Percentiles rank a stretch among this genome's conserved stretches.
Conservation (phyloP, 2,329 filamentous ascomycete species). For the Venturiaceae sp. region DNA sequence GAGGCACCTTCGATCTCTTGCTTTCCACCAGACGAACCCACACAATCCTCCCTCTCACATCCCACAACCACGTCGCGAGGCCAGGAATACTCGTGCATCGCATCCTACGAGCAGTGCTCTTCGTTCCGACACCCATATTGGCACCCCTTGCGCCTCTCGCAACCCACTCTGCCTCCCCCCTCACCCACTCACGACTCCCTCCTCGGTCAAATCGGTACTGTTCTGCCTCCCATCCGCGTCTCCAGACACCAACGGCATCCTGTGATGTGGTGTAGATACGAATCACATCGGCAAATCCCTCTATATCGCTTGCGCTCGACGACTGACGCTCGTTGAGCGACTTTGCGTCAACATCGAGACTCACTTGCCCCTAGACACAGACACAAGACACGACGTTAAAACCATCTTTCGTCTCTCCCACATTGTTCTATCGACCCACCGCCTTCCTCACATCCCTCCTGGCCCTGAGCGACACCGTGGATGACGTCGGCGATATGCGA, state of each 20-base stretch:
- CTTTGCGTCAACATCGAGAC: neutral
- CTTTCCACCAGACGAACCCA: neutral
- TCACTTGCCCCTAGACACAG: slow-evolving; percentile 1
- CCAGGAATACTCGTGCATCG: neutral
- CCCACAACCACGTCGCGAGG: neutral
- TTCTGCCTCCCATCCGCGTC: neutral
- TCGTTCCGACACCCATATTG: slow-evolving; percentile 4
- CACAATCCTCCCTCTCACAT: neutral
- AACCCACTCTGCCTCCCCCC: neutral
- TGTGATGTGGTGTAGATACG: neutral
- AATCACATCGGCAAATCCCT: neutral
- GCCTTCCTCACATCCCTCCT: neutral
- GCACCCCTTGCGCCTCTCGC: neutral
- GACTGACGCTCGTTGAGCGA: neutral
- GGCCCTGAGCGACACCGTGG: neutral
- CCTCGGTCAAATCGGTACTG: neutral
- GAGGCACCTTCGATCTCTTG: neutral
- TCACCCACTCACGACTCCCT: neutral
- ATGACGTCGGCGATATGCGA: slow-evolving; percentile 9
- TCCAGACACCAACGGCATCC: neutral
- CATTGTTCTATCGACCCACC: neutral
- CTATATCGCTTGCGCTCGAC: neutral
- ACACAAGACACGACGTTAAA: neutral
- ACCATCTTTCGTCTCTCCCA: neutral
- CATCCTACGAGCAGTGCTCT: neutral